These are phyloP conservation scores for Allium sativum DNA, from an alignment of 106 monocot genomes.

Conservation along the genomic window DNA sequence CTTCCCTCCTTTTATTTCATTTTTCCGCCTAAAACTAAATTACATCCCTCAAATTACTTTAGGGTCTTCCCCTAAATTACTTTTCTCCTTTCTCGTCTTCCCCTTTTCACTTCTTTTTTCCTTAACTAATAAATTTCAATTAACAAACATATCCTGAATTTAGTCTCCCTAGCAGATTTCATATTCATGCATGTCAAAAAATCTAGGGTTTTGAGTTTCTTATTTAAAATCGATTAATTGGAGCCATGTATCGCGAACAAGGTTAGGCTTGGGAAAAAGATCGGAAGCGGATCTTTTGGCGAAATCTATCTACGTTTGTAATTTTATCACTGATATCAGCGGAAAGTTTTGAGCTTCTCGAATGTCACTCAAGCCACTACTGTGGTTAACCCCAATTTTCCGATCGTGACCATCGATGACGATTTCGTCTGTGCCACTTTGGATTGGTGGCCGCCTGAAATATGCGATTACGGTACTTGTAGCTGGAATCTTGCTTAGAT, in stretches of 20 bases:
- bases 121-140: too few species aligned
- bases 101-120: too few species aligned
- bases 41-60: too few species aligned
- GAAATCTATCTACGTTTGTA: constrained; percentile 76
- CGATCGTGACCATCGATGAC: constrained; percentile 55
- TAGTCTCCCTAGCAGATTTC: too few species aligned
- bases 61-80: too few species aligned
- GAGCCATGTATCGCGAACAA: constrained; percentile 76
- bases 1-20: too few species aligned
- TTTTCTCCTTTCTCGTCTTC: too few species aligned
- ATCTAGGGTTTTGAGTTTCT: neutral
- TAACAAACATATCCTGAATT: too few species aligned
- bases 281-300: constrained; percentile 90
- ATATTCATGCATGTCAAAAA: neutral
- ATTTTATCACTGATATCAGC: neutral
- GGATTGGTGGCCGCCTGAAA: constrained; percentile 99
- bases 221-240: constrained; percentile 20
- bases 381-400: constrained; percentile 31
- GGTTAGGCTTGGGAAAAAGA: constrained; percentile 75
- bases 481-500: constrained; percentile 79
- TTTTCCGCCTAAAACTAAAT: too few species aligned
- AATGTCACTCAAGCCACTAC: constrained; percentile 26
- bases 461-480: constrained; percentile 94
- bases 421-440: constrained; percentile 86
- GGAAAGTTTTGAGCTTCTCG: neutral